Conservation (phyloP, 306 rosid genomes). For the Lotus japonicus region DNA sequence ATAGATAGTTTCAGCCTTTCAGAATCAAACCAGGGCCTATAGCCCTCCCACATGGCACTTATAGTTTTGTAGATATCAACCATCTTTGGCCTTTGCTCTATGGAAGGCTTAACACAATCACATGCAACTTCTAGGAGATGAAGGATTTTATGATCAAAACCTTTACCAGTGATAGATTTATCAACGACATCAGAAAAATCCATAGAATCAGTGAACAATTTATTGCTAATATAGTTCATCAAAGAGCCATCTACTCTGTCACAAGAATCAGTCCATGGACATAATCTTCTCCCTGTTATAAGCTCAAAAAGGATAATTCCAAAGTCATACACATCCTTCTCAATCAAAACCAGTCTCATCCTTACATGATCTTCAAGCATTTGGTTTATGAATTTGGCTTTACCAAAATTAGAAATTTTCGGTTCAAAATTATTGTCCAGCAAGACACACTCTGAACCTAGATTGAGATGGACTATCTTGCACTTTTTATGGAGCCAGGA, state of each 20-base stretch:
- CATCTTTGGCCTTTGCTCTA: conserved; percentile 30
- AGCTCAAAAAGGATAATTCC: conserved; percentile 36
- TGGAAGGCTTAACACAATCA: conserved; percentile 22
- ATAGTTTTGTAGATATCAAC: conserved; percentile 6
- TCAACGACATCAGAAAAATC: conserved; percentile 15
- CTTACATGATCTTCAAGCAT: neutral
- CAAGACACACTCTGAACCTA: conserved; percentile 29
- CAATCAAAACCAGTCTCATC: neutral
- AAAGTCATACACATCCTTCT: conserved; percentile 35
- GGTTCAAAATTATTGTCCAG: conserved; percentile 32
- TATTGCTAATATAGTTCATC: neutral
- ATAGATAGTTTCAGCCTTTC: neutral
- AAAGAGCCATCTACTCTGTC: neutral
- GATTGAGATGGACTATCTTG: conserved; percentile 20
- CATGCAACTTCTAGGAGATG: conserved; percentile 16
- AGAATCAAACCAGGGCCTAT: neutral
- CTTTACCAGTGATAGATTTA: conserved; percentile 14
- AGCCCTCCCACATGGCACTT: conserved; percentile 11
- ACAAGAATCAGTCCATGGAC: neutral
- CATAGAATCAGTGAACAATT: neutral
- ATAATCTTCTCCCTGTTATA: conserved; percentile 21
- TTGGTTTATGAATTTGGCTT: conserved; percentile 8
- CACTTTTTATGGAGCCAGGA: conserved; percentile 29
- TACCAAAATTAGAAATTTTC: conserved; percentile 28
- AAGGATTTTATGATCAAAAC: conserved; percentile 21